Conservation (phyloP, 2,329 filamentous ascomycete species). For the Aspergillus glaucus region DNA sequence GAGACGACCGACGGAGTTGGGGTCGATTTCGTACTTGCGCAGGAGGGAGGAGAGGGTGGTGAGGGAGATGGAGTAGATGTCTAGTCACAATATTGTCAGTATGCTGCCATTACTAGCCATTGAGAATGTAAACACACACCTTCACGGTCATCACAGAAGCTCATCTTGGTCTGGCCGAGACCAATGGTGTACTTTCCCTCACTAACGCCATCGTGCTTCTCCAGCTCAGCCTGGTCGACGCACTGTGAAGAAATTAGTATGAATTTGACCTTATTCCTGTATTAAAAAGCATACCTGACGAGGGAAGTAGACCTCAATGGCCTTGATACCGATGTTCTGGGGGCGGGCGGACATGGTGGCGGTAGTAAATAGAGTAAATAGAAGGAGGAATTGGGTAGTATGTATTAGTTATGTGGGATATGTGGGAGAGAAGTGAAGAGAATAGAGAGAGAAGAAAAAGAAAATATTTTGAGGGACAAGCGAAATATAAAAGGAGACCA, state of each 20-base stretch:
- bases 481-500: slow-evolving; percentile 1
- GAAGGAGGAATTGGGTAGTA: neutral
- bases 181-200: slow-evolving; percentile 85
- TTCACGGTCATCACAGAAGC: slow-evolving; percentile 84
- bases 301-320: slow-evolving; percentile 85
- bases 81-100: slow-evolving; percentile 39
- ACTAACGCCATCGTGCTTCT: slow-evolving; percentile 79
- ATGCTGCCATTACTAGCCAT: slow-evolving; percentile 2
- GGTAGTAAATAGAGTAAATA: slow-evolving; percentile 9
- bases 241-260: slow-evolving; percentile 49
- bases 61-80: slow-evolving; percentile 81
- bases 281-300: slow-evolving; percentile 59
- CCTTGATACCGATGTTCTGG: slow-evolving; percentile 86
- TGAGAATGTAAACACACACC: slow-evolving; percentile 45
- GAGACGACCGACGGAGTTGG: slow-evolving; percentile 69
- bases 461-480: slow-evolving; percentile 1
- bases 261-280: neutral
- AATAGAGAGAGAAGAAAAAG: slow-evolving; percentile 3
- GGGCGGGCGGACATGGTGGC: slow-evolving; percentile 65
- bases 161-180: slow-evolving; percentile 86
- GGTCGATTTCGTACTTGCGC: slow-evolving; percentile 76
- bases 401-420: neutral
- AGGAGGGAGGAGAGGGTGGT: slow-evolving; percentile 72
- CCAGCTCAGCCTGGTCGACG: slow-evolving; percentile 74
- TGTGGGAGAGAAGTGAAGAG: neutral